Base-by-base conservation (phyloP, 2,329 filamentous ascomycete genomes). In the Colletotrichum sp. region DNA sequence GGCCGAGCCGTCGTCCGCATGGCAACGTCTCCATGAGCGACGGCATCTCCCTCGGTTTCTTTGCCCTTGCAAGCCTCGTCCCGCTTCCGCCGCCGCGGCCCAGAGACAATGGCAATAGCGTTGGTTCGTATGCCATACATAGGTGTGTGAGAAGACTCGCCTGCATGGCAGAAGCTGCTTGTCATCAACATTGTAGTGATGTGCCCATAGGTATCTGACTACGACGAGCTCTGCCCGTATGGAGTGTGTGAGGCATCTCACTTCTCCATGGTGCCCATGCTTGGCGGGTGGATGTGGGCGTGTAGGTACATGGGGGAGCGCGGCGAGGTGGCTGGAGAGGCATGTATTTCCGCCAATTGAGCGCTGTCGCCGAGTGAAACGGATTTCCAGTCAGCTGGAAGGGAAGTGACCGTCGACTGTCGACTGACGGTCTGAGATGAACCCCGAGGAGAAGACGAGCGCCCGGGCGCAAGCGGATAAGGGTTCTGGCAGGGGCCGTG, bases 401-500 rank as follows among this genome's bases (percentile, higher is more conserved):
- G 39, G 69, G 49, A 13, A 65, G 36, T n/a, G 57, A 9, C 36
- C 5, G 36, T 44, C 5, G 36, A 18, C 5, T 44, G 18, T 44
- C 18, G 28, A 65, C 15, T 77, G 72, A 70, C 59, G 39, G 62
- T 63, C 77, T 60, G 67, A 71, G 52, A 75, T 57, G 69, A 78
- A 77, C 72, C 66, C 39, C 55, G 55, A 72, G 55, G 64, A 69
- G 13, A 26, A 26, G 52, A 67, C 39, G 49, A 64, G 26, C 36
- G 73, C 60, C 77, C 75, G 70, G 68, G 71, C 21, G 39, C 71
- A 71, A 59, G 65, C 67, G 75, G 78, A 81, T 79, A 78, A 78
- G 77, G 78, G 71, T 52, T 76, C 68, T 57, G 69, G 76, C 77
- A 79, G 78, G 77, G 78, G 72, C 59, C 72, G 69, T 57, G 78